These are phyloP conservation scores for Malus hybrid DNA, from an alignment of 331 rosid species.

Conservation along the genomic window DNA sequence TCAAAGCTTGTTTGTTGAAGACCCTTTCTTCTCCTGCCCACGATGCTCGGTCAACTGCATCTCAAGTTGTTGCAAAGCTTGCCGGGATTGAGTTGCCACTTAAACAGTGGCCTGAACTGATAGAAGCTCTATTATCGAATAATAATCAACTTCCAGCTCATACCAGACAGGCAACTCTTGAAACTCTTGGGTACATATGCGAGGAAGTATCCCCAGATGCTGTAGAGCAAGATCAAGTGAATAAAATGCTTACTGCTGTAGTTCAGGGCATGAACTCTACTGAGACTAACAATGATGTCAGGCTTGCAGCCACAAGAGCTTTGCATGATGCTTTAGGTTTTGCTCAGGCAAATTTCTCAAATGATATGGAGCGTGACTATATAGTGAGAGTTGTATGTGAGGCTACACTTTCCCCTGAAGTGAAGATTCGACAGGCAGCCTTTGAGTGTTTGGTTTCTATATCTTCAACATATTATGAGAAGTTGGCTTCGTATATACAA, in stretches of 20 bases:
- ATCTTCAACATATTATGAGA: too few species aligned
- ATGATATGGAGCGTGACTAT: conserved; percentile 71
- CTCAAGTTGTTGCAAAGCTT: too few species aligned
- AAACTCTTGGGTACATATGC: conserved; percentile 72
- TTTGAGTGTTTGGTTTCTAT: too few species aligned
- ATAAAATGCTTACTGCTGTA: conserved; percentile 75
- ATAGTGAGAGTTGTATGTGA: too few species aligned
- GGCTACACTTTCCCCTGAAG: too few species aligned
- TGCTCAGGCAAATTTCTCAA: conserved; percentile 75
- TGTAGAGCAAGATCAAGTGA: conserved; percentile 69
- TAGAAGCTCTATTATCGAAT: conserved; percentile 47
- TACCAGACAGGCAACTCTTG: conserved; percentile 67
- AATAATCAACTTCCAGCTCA: conserved; percentile 61
- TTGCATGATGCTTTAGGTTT: conserved; percentile 68
- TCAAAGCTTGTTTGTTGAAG: too few species aligned
- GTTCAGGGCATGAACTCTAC: conserved; percentile 77
- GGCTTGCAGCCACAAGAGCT: conserved; percentile 67
- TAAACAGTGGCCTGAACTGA: conserved; percentile 74
- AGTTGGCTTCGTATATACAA: too few species aligned
- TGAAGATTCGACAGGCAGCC: too few species aligned
- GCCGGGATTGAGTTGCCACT: conserved; percentile 61
- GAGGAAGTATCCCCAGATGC: conserved; percentile 76
- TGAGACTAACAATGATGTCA: conserved; percentile 59
- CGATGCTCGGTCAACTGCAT: too few species aligned
- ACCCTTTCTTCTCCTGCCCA: too few species aligned